These are phyloP conservation scores for Saturnispora halmiae DNA, from an alignment of 805 yeast genomes.

Conservation along the genomic window DNA sequence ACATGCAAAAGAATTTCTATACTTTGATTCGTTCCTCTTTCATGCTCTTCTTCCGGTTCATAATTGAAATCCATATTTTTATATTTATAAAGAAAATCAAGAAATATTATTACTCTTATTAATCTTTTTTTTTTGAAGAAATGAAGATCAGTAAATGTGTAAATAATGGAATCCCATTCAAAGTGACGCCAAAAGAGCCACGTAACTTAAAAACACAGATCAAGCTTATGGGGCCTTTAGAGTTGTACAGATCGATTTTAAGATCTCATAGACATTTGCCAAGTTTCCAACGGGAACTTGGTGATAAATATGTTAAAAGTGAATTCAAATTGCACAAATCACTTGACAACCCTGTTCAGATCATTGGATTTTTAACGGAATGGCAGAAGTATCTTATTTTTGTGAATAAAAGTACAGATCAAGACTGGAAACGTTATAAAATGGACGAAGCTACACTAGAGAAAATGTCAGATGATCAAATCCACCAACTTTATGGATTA, in stretches of 20 bases:
- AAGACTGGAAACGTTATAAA: conserved; percentile 53
- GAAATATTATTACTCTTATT: background rate
- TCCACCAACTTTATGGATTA: conserved; percentile 69
- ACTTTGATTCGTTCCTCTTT: conserved; percentile 51
- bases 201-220: conserved; percentile 15
- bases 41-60: conserved; percentile 10
- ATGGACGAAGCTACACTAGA: conserved; percentile 59
- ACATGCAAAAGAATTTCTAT: conserved; percentile 55
- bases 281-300: conserved; percentile 60
- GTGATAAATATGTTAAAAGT: conserved; percentile 80
- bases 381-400: conserved; percentile 81
- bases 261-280: conserved; percentile 74
- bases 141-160: background rate
- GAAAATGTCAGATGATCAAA: conserved; percentile 85
- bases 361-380: conserved; percentile 83
- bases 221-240: conserved; percentile 65
- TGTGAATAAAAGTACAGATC: conserved; percentile 39
- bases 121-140: background rate
- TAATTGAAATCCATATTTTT: background rate
- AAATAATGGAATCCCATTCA: conserved; percentile 10
- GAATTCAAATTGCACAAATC: conserved; percentile 81
- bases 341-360: conserved; percentile 84
- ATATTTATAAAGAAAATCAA: background rate
- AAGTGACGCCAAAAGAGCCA: conserved; percentile 26
- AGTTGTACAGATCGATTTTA: conserved; percentile 67